Conservation (phyloP, 345 rosid species). For the Sonneratia caseolaris region DNA sequence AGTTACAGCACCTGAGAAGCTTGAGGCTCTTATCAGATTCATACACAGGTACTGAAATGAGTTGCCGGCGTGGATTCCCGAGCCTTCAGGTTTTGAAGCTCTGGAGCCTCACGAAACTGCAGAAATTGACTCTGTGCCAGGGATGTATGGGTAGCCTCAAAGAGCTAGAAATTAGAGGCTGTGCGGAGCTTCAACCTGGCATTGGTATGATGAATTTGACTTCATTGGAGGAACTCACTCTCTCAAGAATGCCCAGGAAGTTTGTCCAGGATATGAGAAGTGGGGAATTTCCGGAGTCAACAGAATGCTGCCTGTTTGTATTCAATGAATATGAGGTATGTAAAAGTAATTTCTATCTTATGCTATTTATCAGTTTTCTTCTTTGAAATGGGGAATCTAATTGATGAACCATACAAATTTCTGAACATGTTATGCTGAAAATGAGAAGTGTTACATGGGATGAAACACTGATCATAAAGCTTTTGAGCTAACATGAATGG, state of each 20-base stretch:
- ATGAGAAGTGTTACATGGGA: no score
- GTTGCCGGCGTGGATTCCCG: neutral
- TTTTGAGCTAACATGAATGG: no score
- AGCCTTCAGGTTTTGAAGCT: neutral
- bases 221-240: neutral
- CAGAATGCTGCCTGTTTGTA: no score
- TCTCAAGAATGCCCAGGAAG: neutral
- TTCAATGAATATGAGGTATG: neutral
- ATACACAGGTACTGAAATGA: no score
- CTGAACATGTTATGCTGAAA: no score
- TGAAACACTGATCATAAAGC: no score
- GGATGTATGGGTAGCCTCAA: neutral
- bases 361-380: no score
- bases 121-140: rapidly evolving
- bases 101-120: neutral
- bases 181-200: neutral
- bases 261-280: neutral
- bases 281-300: no score
- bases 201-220: neutral
- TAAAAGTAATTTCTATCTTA: neutral
- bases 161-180: neutral
- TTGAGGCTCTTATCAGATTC: neutral
- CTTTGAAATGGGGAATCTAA: no score
- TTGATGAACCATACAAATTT: no score
- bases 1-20: neutral